These are phyloP conservation scores for Petasospora rhodanensis DNA, from an alignment of 1,139 yeast genomes.

Conservation along the genomic window DNA sequence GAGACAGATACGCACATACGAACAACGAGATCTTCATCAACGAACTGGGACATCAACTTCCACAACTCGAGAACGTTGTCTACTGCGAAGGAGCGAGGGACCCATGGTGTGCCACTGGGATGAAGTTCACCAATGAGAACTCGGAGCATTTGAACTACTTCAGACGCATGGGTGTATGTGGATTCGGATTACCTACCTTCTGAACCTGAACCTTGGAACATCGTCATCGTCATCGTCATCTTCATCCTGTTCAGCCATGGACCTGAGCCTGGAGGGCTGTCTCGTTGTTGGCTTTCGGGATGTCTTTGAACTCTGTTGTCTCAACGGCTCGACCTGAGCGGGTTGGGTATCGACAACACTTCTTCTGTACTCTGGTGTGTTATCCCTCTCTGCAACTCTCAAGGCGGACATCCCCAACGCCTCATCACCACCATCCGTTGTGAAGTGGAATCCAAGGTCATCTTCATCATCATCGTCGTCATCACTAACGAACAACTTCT, in stretches of 20 bases:
- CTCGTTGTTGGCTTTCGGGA: too few species aligned
- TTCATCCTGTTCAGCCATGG: too few species aligned
- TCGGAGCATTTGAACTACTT: slow-evolving; percentile 44
- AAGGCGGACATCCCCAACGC: too few species aligned
- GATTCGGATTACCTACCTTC: slow-evolving; percentile 27
- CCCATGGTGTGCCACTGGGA: slow-evolving; percentile 20
- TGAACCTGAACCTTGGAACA: slow-evolving; percentile 29
- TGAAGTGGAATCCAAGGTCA: slow-evolving; percentile 9
- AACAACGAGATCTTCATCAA: slow-evolving; percentile 44
- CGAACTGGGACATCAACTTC: slow-evolving; percentile 34
- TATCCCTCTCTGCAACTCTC: too few species aligned
- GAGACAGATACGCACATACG: slow-evolving; percentile 35
- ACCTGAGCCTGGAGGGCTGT: too few species aligned
- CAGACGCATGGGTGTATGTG: slow-evolving; percentile 45
- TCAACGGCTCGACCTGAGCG: too few species aligned
- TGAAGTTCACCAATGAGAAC: slow-evolving; percentile 32
- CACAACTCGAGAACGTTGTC: slow-evolving; percentile 30
- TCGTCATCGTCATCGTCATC: too few species aligned
- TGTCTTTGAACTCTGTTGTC: too few species aligned
- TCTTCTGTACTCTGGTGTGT: too few species aligned
- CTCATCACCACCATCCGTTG: slow-evolving; percentile 18
- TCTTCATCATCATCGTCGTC: slow-evolving; percentile 14
- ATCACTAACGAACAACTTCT: slow-evolving; percentile 16
- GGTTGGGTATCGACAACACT: too few species aligned
- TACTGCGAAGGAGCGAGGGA: slow-evolving; percentile 39